phyloP scores from a whole-genome alignment of 2,329 filamentous ascomycete genomes.

The Colletotrichum sp. region DNA sequence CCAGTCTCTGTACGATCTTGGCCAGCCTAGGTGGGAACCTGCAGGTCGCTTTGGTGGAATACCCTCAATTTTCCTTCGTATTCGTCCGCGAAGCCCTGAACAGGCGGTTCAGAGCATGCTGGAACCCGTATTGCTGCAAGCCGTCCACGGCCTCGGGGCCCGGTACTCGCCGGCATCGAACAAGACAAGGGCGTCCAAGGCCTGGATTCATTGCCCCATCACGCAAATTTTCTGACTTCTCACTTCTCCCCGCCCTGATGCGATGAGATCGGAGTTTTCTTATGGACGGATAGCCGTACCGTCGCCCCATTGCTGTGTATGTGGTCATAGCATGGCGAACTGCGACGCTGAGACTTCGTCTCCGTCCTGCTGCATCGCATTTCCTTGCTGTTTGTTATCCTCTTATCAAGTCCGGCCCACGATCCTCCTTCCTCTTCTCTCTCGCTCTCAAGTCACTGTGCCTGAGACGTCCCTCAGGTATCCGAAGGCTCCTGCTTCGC shows the following conservation, averaged over 20 bases:
- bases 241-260: neutral
- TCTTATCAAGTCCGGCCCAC: neutral
- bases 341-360: neutral
- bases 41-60: slow-evolving; percentile 8
- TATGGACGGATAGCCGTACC: neutral
- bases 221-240: neutral
- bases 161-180: neutral
- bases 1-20: neutral
- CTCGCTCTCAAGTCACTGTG: neutral
- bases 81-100: slow-evolving; percentile 3
- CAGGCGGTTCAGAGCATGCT: neutral
- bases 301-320: neutral
- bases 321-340: neutral
- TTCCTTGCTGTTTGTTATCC: neutral
- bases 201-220: neutral
- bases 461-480: neutral
- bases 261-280: neutral
- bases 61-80: slow-evolving; percentile 2
- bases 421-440: neutral
- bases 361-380: neutral
- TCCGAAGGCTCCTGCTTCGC: neutral
- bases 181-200: neutral
- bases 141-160: neutral
- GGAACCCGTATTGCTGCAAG: slow-evolving; percentile 2
- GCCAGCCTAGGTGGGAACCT: neutral